Percentiles rank a stretch among this genome's conserved stretches.
Conservation (phyloP, 2,329 filamentous ascomycete genomes). For the Fusarium sp. region DNA sequence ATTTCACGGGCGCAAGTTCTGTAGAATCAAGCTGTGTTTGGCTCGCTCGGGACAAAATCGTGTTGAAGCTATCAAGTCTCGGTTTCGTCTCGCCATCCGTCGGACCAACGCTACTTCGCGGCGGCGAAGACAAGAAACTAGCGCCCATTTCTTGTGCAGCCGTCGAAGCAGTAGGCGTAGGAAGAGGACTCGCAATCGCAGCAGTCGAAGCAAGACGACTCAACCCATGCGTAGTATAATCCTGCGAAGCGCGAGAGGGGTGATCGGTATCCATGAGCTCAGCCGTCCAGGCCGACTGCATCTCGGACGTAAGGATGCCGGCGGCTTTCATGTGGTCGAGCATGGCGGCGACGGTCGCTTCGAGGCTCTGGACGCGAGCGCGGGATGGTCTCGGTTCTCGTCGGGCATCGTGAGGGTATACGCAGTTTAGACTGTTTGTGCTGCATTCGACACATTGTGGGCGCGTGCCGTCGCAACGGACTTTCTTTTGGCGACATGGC, state of each 20-base stretch:
- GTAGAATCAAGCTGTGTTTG: constrained; percentile 22
- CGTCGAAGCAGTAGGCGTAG: constrained; percentile 43
- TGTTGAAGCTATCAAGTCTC: constrained; percentile 40
- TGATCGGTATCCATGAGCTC: constrained; percentile 44
- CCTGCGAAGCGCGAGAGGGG: constrained; percentile 35
- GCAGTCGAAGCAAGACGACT: constrained; percentile 47
- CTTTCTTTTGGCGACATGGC: constrained; percentile 52
- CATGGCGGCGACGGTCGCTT: constrained; percentile 47
- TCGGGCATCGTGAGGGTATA: constrained; percentile 51
- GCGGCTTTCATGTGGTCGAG: constrained; percentile 51
- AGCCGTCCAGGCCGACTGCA: constrained; percentile 45
- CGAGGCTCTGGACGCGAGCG: constrained; percentile 47
- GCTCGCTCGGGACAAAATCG: constrained; percentile 38
- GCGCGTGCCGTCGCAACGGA: constrained; percentile 50
- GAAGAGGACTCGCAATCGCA: constrained; percentile 46
- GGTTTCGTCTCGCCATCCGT: constrained; percentile 44
- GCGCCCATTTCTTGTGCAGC: constrained; percentile 44
- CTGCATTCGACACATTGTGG: constrained; percentile 50
- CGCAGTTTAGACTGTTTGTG: constrained; percentile 44
- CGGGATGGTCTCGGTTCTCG: constrained; percentile 49
- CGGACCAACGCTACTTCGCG: constrained; percentile 45
- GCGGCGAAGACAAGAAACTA: constrained; percentile 45
- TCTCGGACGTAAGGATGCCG: constrained; percentile 44
- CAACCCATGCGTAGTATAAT: constrained; percentile 44
- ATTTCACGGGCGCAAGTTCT: constrained; percentile 35